These are phyloP conservation scores for Vickermania ingenoplastis DNA, from an alignment of 208 protist species.

Conservation along the genomic window DNA sequence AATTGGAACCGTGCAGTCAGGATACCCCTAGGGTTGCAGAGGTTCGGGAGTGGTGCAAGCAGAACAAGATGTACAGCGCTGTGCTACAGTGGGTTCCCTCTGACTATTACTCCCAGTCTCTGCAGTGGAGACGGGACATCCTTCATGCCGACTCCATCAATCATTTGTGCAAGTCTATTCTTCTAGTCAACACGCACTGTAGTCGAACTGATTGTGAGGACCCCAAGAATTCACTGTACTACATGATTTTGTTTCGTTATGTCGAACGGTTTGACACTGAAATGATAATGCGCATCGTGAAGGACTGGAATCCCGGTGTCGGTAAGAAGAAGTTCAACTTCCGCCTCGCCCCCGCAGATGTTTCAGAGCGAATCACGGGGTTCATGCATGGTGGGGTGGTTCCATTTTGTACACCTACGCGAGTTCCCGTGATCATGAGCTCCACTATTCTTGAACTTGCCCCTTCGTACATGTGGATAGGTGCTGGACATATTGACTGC, in stretches of 20 bases:
- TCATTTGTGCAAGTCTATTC: constrained; percentile 89
- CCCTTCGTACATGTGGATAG: constrained; percentile 56
- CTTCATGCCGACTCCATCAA: constrained; percentile 61
- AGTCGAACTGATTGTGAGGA: constrained; percentile 43
- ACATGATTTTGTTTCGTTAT: constrained; percentile 79
- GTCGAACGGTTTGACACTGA: constrained; percentile 72
- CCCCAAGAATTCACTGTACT: constrained; percentile 70
- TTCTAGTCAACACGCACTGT: constrained; percentile 91
- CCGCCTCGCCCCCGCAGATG: constrained; percentile 43
- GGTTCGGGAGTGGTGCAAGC: constrained; percentile 41
- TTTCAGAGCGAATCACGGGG: constrained; percentile 48
- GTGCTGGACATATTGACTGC: constrained; percentile 79
- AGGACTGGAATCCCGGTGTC: constrained; percentile 56
- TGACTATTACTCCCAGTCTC: constrained; percentile 76
- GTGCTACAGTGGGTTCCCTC: constrained; percentile 79
- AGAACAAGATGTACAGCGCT: constrained; percentile 33
- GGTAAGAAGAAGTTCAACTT: constrained; percentile 88
- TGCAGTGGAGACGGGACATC: constrained; percentile 76
- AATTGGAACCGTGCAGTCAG: constrained; percentile 39
- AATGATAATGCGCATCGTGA: constrained; percentile 41
- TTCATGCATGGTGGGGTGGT: constrained; percentile 65
- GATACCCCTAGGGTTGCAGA: constrained; percentile 57
- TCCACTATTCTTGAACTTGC: constrained; percentile 25
- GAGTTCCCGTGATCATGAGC: constrained; percentile 71
- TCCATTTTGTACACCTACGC: constrained; percentile 36